These are phyloP conservation scores for Glycyrrhiza uralensis DNA, from an alignment of 306 rosid species.

Conservation along the genomic window DNA sequence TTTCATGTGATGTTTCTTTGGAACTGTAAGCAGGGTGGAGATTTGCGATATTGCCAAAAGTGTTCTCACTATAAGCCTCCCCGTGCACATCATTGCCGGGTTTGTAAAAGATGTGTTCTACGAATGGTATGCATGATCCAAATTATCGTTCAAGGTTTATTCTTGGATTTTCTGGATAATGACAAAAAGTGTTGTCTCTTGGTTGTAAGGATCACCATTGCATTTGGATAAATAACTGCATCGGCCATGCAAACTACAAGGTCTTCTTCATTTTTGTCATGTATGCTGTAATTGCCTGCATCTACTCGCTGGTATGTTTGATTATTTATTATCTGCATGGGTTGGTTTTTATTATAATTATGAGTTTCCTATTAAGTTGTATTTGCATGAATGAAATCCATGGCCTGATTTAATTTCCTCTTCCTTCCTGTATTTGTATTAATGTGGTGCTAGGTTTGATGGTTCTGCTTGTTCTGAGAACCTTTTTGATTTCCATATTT, in stretches of 20 bases:
- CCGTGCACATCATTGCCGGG: constrained; percentile 98
- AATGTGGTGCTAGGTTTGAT: neutral
- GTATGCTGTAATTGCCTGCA: constrained; percentile 80
- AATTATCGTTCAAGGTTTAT: constrained; percentile 18
- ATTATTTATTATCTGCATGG: constrained; percentile 10
- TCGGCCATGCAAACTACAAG: constrained; percentile 94
- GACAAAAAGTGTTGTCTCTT: constrained; percentile 36
- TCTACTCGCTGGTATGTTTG: constrained; percentile 85
- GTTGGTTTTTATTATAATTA: constrained; percentile 10
- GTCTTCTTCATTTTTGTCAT: constrained; percentile 75
- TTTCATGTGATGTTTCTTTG: constrained; percentile 17
- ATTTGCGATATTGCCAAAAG: constrained; percentile 92
- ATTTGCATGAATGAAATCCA: neutral
- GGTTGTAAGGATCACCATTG: constrained; percentile 95
- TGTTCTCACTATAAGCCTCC: constrained; percentile 96
- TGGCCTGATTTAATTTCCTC: neutral
- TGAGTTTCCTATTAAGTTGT: neutral
- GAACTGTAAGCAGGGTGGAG: constrained; percentile 74
- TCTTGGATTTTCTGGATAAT: constrained; percentile 28
- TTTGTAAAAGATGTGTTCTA: constrained; percentile 91
- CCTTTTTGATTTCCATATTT: constrained; percentile 1
- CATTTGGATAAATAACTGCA: constrained; percentile 95
- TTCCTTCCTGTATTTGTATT: neutral
- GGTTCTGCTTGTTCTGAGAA: constrained; percentile 14
- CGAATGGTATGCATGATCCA: constrained; percentile 74